Evolutionary conservation across 2,329 filamentous ascomycete genomes (phyloP).

Genomic region (Acrodontium crateriforme): DNA sequence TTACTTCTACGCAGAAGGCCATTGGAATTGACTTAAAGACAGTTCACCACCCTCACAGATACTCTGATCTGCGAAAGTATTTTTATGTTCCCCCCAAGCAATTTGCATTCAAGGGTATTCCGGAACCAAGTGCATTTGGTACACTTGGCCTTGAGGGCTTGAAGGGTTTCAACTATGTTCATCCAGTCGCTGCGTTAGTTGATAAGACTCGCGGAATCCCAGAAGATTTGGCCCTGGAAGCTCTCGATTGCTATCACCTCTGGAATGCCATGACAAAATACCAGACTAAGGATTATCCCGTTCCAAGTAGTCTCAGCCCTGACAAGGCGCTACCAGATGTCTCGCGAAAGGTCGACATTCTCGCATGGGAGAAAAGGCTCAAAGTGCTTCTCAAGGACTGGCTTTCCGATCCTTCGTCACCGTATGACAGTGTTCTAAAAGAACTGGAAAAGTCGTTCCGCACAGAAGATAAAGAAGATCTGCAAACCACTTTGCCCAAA

Average conservation of each 20-base stretch:
- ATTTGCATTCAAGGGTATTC: constrained; percentile 41
- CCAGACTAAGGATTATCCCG: constrained; percentile 30
- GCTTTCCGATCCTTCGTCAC: constrained; percentile 43
- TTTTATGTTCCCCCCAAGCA: constrained; percentile 41
- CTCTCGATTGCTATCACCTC: constrained; percentile 53
- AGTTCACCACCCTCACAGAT: constrained; percentile 54
- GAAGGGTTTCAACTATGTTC: constrained; percentile 44
- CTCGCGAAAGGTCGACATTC: constrained; percentile 51
- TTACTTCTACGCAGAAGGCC: constrained; percentile 47
- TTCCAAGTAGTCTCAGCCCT: constrained; percentile 40
- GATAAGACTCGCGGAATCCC: constrained; percentile 50
- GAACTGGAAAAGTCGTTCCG: constrained; percentile 29
- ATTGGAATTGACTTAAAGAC: constrained; percentile 52
- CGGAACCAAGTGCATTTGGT: constrained; percentile 25
- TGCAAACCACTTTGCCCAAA: constrained; percentile 12
- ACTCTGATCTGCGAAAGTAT: constrained; percentile 68
- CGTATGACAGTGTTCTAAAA: constrained; percentile 37
- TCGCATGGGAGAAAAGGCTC: constrained; percentile 49
- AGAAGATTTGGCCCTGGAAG: constrained; percentile 54
- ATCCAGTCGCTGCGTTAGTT: constrained; percentile 51
- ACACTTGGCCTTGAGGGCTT: constrained; percentile 35
- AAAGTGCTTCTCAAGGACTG: constrained; percentile 46
- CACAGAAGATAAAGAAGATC: constrained; percentile 10
- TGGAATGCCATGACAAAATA: constrained; percentile 51
- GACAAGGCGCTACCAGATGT: constrained; percentile 35